Conservation (phyloP, 176 grass and related monocot genomes). For the Triticum monococcum region DNA sequence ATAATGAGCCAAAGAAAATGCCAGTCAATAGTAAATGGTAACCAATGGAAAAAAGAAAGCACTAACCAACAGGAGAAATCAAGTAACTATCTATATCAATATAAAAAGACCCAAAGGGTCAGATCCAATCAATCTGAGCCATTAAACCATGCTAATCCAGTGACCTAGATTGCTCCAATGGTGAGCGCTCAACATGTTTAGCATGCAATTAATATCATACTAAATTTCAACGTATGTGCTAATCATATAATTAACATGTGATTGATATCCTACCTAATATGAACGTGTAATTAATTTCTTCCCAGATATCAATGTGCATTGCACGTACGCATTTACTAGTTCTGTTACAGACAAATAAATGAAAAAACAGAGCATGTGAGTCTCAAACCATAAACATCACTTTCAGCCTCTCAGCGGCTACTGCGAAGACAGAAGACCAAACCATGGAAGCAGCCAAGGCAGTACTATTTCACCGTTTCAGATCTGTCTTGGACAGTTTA, state of each 20-base stretch:
- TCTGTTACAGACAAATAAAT: background rate
- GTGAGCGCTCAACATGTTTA: too few relatives aligned
- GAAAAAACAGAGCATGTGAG: background rate
- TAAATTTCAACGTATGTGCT: too few relatives aligned
- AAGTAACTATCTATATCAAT: background rate
- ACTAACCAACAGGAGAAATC: slow-evolving; percentile 4
- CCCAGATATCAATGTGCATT: too few relatives aligned
- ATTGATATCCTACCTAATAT: too few relatives aligned
- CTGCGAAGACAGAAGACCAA: background rate
- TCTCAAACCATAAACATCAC: background rate
- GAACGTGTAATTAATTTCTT: too few relatives aligned
- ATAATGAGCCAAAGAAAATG: slow-evolving; percentile 7
- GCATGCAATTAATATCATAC: too few relatives aligned
- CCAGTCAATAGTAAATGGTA: background rate
- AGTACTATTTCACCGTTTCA: slow-evolving; percentile 9
- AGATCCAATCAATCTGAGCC: too few relatives aligned
- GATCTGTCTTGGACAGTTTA: slow-evolving; percentile 5
- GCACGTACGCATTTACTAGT: too few relatives aligned
- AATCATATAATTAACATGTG: too few relatives aligned
- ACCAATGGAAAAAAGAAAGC: background rate
- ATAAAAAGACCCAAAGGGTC: too few relatives aligned
- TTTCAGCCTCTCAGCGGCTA: background rate
- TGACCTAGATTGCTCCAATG: too few relatives aligned
- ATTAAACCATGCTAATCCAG: too few relatives aligned
- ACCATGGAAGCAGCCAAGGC: background rate